Percentiles rank a stretch among this genome's conserved stretches.
Conservation (phyloP, 352 stramenopile genomes). For the Globisporangium cederbergense region DNA sequence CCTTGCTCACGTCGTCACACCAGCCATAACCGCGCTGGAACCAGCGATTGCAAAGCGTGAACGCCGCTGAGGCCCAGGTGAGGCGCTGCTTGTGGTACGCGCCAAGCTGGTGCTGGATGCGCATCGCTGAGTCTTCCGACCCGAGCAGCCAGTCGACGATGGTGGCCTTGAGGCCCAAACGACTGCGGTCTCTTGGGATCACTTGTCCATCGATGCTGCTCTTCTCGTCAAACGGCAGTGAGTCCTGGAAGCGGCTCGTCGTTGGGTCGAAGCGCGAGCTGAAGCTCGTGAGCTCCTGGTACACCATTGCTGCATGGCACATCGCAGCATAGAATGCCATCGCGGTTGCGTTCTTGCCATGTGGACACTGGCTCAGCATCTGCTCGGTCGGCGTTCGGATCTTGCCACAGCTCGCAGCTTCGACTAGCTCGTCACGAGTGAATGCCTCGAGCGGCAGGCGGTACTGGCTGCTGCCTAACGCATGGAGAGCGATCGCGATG, state of each 20-base stretch:
- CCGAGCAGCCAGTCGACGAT: conserved; percentile 64
- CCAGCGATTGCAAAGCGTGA: conserved; percentile 63
- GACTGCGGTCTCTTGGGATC: conserved; percentile 45
- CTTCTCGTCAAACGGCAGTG: conserved; percentile 35
- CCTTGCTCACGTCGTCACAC: conserved; percentile 52
- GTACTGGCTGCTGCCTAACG: conserved; percentile 27
- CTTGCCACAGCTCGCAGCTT: conserved; percentile 34
- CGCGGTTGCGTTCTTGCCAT: conserved; percentile 42
- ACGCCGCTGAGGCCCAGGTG: conserved; percentile 48
- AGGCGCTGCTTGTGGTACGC: conserved; percentile 52
- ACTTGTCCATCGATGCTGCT: conserved; percentile 37
- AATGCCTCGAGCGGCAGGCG: conserved; percentile 61
- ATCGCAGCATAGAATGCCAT: conserved; percentile 73
- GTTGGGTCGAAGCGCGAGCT: conserved; percentile 37
- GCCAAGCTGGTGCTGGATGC: conserved; percentile 40
- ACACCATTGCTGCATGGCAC: conserved; percentile 52
- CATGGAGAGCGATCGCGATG: conserved; percentile 48
- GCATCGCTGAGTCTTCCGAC: conserved; percentile 42
- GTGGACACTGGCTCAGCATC: conserved; percentile 45
- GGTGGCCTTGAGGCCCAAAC: conserved; percentile 38
- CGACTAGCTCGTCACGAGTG: conserved; percentile 53
- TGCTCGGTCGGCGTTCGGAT: conserved; percentile 49
- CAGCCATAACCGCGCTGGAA: conserved; percentile 60
- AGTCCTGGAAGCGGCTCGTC: conserved; percentile 37
- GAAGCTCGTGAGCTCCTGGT: conserved; percentile 59